Percentiles rank a stretch among this genome's conserved stretches.
Conservation (phyloP, 192 early-diverging fungal species). For the Spinellus fusiger region DNA sequence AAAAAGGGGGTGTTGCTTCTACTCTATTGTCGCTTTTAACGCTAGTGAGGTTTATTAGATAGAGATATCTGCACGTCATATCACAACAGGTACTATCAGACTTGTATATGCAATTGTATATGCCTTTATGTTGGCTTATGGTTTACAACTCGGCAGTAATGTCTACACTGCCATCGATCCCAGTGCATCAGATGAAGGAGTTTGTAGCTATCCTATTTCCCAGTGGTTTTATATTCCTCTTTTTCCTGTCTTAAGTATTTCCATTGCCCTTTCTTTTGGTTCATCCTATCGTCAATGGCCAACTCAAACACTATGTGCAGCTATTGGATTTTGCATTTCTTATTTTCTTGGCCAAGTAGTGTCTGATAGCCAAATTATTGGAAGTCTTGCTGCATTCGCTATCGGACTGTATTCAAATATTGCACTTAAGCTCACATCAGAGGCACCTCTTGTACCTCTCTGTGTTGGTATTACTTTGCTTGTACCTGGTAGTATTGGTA, state of each 20-base stretch:
- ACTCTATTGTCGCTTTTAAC: not conserved
- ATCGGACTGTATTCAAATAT: slow-evolving; percentile 30
- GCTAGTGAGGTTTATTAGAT: slow-evolving; percentile 31
- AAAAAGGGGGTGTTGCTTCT: no score
- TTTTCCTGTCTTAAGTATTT: slow-evolving; percentile 36
- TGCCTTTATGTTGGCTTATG: slow-evolving; percentile 74
- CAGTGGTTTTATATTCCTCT: slow-evolving; percentile 36
- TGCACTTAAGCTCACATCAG: slow-evolving; percentile 21
- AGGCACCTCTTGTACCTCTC: slow-evolving; percentile 64
- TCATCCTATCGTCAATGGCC: slow-evolving; percentile 41
- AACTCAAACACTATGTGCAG: slow-evolving; percentile 9
- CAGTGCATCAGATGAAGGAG: slow-evolving; percentile 7
- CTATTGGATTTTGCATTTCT: slow-evolving; percentile 13
- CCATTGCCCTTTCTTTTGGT: slow-evolving; percentile 55
- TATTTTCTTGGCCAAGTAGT: slow-evolving; percentile 22
- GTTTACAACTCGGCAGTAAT: slow-evolving; percentile 43
- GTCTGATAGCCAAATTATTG: slow-evolving; percentile 22
- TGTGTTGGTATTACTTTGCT: slow-evolving; percentile 74
- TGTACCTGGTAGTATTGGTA: slow-evolving; percentile 71
- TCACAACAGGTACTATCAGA: slow-evolving; percentile 69
- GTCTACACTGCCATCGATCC: slow-evolving; percentile 25
- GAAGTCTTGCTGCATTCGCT: slow-evolving; percentile 22
- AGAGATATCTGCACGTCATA: slow-evolving; percentile 80
- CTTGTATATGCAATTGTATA: slow-evolving; percentile 48
- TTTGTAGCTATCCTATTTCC: slow-evolving; percentile 14